Evolutionary conservation across 1,284 basidiomycete genomes (phyloP).

Genomic region (Coriolopsis trogii): DNA sequence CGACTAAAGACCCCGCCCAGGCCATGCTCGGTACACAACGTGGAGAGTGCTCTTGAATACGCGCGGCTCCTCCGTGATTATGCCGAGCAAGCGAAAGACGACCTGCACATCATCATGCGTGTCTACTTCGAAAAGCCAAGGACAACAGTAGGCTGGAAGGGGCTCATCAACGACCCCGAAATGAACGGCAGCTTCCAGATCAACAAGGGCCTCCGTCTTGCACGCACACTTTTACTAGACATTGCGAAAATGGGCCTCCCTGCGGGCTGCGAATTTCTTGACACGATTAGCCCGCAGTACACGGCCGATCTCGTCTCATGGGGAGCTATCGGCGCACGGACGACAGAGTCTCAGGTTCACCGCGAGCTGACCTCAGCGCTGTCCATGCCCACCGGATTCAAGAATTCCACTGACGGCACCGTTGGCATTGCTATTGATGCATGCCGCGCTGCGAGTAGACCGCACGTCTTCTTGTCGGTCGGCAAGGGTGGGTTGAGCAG

Average conservation of each 20-base stretch:
- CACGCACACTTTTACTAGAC: conserved; percentile 86
- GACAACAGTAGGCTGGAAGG: conserved; percentile 98
- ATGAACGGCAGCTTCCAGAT: conserved; percentile 90
- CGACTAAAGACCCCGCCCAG: conserved; percentile 44
- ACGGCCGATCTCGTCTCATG: conserved; percentile 95
- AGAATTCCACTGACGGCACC: conserved; percentile 76
- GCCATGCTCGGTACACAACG: conserved; percentile 92
- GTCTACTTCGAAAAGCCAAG: conserved; percentile 97
- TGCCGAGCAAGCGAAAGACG: conserved; percentile 79
- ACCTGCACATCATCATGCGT: conserved; percentile 95
- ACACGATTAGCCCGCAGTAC: conserved; percentile 91
- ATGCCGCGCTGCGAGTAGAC: conserved; percentile 83
- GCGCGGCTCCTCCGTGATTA: conserved; percentile 81
- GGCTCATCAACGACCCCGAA: conserved; percentile 94
- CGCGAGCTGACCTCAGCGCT: conserved; percentile 84
- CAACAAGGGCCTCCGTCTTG: conserved; percentile 94
- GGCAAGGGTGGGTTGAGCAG: conserved; percentile 92
- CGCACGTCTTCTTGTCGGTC: conserved; percentile 92
- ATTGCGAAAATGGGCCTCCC: conserved; percentile 86
- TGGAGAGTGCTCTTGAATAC: conserved; percentile 84
- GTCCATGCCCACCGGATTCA: conserved; percentile 89
- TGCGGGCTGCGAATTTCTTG: conserved; percentile 88
- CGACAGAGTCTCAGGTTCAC: conserved; percentile 97
- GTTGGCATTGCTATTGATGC: conserved; percentile 90
- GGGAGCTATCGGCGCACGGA: conserved; percentile 97